A percentile compares a stretch with the other conserved stretches of the same genome.
Evolutionary conservation across 306 rosid genomes (phyloP).

Genomic region (Lablab purpureus): DNA sequence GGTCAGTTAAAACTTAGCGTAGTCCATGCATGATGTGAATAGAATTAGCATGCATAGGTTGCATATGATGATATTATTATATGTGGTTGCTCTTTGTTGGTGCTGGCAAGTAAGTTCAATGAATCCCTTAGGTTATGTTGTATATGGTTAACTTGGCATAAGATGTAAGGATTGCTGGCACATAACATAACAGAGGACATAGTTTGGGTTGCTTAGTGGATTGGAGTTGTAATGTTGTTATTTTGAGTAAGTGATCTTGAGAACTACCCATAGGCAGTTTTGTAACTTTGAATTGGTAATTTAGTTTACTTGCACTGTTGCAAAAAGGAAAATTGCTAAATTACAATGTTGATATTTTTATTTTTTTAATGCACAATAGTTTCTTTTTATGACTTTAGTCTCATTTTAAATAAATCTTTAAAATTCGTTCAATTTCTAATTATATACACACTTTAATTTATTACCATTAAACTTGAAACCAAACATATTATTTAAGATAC

Average conservation of each 20-base stretch:
- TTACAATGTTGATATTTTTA: too few relatives aligned
- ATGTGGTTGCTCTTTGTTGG: not conserved
- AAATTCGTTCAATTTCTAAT: too few relatives aligned
- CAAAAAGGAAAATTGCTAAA: not conserved
- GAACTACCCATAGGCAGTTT: not conserved
- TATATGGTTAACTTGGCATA: not conserved
- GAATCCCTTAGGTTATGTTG: not conserved
- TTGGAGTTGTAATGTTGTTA: not conserved
- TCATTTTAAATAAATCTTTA: too few relatives aligned
- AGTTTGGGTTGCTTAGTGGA: not conserved
- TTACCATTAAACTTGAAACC: too few relatives aligned
- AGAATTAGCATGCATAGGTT: not conserved
- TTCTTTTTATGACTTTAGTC: too few relatives aligned
- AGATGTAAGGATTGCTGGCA: not conserved
- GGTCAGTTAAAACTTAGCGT: slow-evolving; percentile 40
- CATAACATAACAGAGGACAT: not conserved
- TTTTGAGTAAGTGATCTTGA: not conserved
- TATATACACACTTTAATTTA: too few relatives aligned
- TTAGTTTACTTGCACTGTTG: not conserved
- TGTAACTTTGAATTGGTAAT: not conserved
- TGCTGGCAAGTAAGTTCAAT: not conserved
- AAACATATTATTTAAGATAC: too few relatives aligned
- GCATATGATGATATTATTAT: not conserved
- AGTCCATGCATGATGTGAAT: slow-evolving; percentile 34
- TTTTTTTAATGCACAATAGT: too few relatives aligned